Base-by-base conservation (phyloP, 2,329 filamentous ascomycete species). In the Colletotrichum sp. region DNA sequence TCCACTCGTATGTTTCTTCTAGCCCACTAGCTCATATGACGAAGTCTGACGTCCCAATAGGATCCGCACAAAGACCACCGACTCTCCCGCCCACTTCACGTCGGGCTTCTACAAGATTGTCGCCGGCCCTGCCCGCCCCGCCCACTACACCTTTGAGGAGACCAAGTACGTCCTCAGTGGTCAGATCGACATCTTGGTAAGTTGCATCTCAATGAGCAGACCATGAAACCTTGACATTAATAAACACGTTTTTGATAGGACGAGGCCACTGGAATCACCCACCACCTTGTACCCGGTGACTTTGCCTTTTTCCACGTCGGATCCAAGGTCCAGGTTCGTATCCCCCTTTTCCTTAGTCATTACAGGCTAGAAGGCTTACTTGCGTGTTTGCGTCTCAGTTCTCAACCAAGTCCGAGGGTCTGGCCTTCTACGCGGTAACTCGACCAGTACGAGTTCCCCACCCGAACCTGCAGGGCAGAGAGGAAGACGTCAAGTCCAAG, bases 91-190 rank as follows among this genome's bases (percentile, higher is more conserved):
- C 5, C 26, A 68, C 26, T 68, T 68, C 24, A 67, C 63, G 3
- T 72, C 70, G 5, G 48, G 48, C 15, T 76, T 77, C 68, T 77
- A 76, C 57, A 77, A 77, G 68, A 77, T 76, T n/a, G 48, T 52
- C 15, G 64, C 73, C 26, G 75, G 75, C 5, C 75, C 75, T 36
- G 18, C 72, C 13, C 57, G 67, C 6, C 75, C 75, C 8, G 72
- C 72, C 7, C 55, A 57, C 12, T 77, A 76, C 55, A 69, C 72
- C 0, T 81, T 82, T 5, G 81, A 83, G 15, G 81, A 83, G 62
- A 81, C 81, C n/a, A 83, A 83, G 52, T 82, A 81, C 18, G 65
- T 82, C 0, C 83, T 76, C 13, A 62, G 24, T 1, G 71, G 75
- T 26, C 75, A 76, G n/a, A 65, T 76, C 4, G 75, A 76, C 1